Conservation (phyloP, 352 stramenopile species). For the Phytophthora sp. region DNA sequence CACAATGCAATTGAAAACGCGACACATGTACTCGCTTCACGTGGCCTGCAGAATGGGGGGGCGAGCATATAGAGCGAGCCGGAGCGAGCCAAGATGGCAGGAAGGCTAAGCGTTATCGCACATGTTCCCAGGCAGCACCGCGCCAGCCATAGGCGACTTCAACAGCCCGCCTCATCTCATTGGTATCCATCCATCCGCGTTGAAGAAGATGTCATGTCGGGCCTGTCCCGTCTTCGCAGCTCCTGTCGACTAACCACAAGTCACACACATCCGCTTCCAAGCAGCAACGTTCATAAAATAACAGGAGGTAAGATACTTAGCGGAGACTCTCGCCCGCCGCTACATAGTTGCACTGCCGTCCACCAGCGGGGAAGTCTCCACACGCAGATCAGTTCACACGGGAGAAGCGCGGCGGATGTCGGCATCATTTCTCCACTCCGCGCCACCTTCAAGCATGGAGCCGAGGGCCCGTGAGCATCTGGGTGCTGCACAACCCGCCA, state of each 20-base stretch:
- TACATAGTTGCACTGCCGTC: conserved; percentile 11
- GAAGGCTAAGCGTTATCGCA: background rate
- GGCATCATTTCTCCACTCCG: too few species aligned
- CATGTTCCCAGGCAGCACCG: conserved; percentile 12
- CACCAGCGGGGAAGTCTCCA: background rate
- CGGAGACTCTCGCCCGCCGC: too few species aligned
- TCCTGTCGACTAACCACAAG: conserved; percentile 26
- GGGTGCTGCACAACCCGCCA: conserved; percentile 15
- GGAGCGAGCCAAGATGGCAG: conserved; percentile 25
- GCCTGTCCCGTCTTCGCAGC: conserved; percentile 18
- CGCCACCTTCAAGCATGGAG: background rate
- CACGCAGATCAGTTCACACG: background rate
- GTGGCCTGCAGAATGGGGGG: background rate
- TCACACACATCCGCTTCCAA: background rate
- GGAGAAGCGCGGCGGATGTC: conserved; percentile 7
- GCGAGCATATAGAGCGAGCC: conserved; percentile 5
- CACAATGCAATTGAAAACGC: too few species aligned
- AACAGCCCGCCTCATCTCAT: conserved; percentile 2
- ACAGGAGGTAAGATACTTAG: conserved; percentile 1
- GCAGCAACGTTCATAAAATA: background rate
- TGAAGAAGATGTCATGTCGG: conserved; percentile 21
- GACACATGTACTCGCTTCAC: too few species aligned
- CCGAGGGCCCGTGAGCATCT: conserved; percentile 5
- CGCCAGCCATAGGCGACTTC: background rate
- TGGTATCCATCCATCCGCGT: background rate